Conservation (phyloP, 1,284 basidiomycete species). For the Quambalaria eucalypti region DNA sequence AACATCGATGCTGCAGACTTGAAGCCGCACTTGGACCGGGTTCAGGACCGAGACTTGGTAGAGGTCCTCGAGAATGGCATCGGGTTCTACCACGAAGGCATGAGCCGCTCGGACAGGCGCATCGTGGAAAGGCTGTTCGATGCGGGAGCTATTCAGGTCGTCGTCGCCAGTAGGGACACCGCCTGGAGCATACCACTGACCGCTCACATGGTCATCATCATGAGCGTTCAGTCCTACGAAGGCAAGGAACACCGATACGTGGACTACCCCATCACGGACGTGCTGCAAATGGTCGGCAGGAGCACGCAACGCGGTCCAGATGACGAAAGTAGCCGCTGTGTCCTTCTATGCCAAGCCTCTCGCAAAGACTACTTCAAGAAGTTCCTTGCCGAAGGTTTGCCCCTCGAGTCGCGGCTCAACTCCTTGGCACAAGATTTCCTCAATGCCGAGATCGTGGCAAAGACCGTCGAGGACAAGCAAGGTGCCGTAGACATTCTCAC, state of each 20-base stretch:
- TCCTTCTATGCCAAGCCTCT: constrained; percentile 93
- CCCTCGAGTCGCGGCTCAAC: constrained; percentile 69
- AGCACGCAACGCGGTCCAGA: constrained; percentile 73
- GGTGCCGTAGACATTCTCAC: constrained; percentile 65
- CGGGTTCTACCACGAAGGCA: constrained; percentile 90
- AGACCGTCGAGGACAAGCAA: constrained; percentile 70
- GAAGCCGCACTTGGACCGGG: constrained; percentile 75
- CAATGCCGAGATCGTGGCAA: constrained; percentile 94
- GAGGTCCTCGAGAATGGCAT: constrained; percentile 83
- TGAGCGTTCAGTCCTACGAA: constrained; percentile 94
- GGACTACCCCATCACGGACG: constrained; percentile 94
- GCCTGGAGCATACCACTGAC: constrained; percentile 89
- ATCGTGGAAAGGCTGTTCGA: constrained; percentile 90
- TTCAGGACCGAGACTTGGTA: constrained; percentile 67
- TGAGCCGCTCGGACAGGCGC: constrained; percentile 79
- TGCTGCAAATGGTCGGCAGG: constrained; percentile 96
- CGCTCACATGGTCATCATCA: constrained; percentile 94
- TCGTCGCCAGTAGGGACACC: constrained; percentile 89
- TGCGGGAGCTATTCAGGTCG: constrained; percentile 84
- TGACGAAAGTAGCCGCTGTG: constrained; percentile 78
- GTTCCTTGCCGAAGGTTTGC: constrained; percentile 91
- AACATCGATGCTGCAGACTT: constrained; percentile 78
- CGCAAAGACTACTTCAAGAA: constrained; percentile 96
- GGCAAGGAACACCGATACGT: constrained; percentile 62
- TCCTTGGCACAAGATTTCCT: constrained; percentile 79